These are phyloP conservation scores for Choanephora cucurbitarum DNA, from an alignment of 371 early-diverging fungal species.

Conservation along the genomic window DNA sequence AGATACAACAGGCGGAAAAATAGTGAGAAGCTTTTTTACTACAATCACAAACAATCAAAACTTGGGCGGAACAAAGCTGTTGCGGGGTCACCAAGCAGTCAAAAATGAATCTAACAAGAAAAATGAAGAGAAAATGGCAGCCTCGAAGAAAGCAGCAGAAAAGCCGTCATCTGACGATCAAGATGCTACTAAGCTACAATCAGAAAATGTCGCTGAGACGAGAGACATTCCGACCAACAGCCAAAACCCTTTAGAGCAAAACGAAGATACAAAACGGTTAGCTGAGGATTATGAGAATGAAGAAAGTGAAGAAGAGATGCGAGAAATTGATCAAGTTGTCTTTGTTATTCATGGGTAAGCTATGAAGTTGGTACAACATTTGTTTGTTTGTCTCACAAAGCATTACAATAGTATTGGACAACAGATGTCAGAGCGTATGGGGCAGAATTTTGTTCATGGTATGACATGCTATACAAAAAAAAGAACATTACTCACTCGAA, in stretches of 20 bases:
- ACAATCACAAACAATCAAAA: slow-evolving; percentile 61
- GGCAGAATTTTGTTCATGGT: slow-evolving; percentile 78
- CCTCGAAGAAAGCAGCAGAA: not conserved
- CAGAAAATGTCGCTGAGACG: not conserved
- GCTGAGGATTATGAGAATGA: slow-evolving; percentile 64
- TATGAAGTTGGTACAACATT: not conserved
- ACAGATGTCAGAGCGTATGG: slow-evolving; percentile 76
- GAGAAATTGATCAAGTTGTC: slow-evolving; percentile 74
- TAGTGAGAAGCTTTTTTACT: slow-evolving; percentile 71
- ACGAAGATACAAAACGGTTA: slow-evolving; percentile 38
- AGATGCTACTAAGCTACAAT: not conserved
- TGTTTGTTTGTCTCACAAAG: too few species aligned
- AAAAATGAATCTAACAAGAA: slow-evolving; percentile 34
- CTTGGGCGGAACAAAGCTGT: slow-evolving; percentile 68
- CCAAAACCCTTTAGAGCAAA: slow-evolving; percentile 14
- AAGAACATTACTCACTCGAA: too few species aligned
- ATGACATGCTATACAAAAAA: slow-evolving; percentile 5
- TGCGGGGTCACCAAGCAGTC: slow-evolving; percentile 79
- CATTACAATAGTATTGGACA: slow-evolving; percentile 71
- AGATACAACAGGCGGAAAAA: slow-evolving; percentile 56
- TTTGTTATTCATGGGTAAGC: slow-evolving; percentile 79
- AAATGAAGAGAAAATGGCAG: slow-evolving; percentile 9
- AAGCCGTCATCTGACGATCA: not conserved
- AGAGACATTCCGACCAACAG: slow-evolving; percentile 4
- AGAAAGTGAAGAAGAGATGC: slow-evolving; percentile 59